Evolutionary conservation across 495 filamentous ascomycete species (phyloP), one percentile per base, ranked within the genome.

Genomic region (Daldinia vernicosa): DNA sequence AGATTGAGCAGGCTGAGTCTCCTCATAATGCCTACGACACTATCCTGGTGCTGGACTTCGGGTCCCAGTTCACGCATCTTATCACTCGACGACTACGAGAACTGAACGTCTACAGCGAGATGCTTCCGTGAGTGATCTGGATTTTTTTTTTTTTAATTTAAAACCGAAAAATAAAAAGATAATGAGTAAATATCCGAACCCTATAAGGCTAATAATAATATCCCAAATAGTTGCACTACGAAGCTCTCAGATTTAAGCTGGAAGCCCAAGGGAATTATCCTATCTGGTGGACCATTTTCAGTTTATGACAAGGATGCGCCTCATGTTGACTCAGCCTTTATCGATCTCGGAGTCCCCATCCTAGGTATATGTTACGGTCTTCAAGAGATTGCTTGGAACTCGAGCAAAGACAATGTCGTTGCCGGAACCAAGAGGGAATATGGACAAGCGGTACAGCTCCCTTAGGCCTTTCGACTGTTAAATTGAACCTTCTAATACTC

Each of bases 51-150:
- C 81, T 91, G 63, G 89, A 91, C 77, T 90, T 90, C 71, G 89
- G 89, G 71, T 69, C 83, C 83, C 89, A 90, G 78, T 91, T 88
- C 58, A 87, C 86, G 4, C 92, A 94, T 74, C 84, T 95, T 15
- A 95, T 95, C 75, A 89, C 87, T 2, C 85, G 93, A 33, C 89
- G 92, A 52, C 85, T 96, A 14, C 85, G 93, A 70, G 88, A 90
- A 50, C 85, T 97, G 81, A 91, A 92, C 84, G 86, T 98, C 78
- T 97, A 91, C 84, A 88, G 88, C 43, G 95, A 98, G 83, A 91
- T 98, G 89, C 88, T 97, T 51, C 94, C 94, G 55, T 66, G 52
- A 3, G 63, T 58, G 11, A 5, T 35, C n/a, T n/a, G n/a, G n/a
- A n/a, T 9, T 9, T 39, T 43, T 54, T 14, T 19, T 28, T 17